Conservation (phyloP, 106 monocot species). For the Acorus gramineus region DNA sequence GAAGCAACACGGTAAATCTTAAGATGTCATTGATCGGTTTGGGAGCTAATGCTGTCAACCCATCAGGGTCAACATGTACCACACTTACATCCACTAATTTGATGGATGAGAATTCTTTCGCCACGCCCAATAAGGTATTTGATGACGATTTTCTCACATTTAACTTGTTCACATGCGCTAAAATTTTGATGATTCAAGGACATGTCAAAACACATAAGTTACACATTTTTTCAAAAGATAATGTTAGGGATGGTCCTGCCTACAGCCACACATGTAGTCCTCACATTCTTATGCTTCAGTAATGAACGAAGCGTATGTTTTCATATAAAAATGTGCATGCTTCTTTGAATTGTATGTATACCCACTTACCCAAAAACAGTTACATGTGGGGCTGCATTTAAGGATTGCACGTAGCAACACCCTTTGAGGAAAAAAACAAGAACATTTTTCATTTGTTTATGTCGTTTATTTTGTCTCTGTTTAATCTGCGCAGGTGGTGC, state of each 20-base stretch:
- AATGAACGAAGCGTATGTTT: no score
- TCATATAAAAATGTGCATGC: no score
- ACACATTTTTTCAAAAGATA: no score
- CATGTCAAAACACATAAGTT: no score
- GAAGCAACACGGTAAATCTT: slow-evolving; percentile 45
- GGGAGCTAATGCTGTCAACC: slow-evolving; percentile 22
- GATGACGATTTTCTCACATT: background rate
- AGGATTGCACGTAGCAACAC: background rate
- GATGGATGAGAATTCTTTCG: slow-evolving; percentile 85
- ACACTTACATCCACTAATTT: slow-evolving; percentile 44
- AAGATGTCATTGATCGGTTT: slow-evolving; percentile 50
- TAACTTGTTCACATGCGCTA: background rate
- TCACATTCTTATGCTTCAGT: no score
- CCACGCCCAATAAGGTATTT: slow-evolving; percentile 59
- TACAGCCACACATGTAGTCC: no score
- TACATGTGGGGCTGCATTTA: no score
- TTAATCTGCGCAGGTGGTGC: slow-evolving; percentile 42
- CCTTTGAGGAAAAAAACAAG: background rate
- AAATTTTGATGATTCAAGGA: background rate
- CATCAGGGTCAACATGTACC: slow-evolving; percentile 41
- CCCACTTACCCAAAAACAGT: no score
- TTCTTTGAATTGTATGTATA: no score
- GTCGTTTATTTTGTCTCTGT: background rate
- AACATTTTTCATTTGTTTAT: background rate
- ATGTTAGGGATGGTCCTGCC: no score